These are phyloP conservation scores for Fusarium pseudograminearum DNA, from an alignment of 2,329 filamentous ascomycete genomes.

Conservation along the genomic window DNA sequence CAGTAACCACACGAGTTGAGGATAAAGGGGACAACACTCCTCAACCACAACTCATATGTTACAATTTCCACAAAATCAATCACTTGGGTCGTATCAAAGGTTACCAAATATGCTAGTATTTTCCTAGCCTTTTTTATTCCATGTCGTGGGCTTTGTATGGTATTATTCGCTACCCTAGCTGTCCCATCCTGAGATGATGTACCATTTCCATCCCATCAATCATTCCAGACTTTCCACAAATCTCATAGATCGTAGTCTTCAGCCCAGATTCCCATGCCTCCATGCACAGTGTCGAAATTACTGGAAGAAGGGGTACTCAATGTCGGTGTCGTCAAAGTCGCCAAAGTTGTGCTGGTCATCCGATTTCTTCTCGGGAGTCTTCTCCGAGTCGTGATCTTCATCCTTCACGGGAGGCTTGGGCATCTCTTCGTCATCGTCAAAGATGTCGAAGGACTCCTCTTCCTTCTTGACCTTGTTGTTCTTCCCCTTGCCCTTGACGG, in stretches of 20 bases:
- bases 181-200: slow-evolving; percentile 17
- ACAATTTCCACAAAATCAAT: no score
- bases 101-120: not conserved
- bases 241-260: not conserved
- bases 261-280: no score
- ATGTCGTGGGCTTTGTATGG: slow-evolving; percentile 10
- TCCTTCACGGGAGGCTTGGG: slow-evolving; percentile 27
- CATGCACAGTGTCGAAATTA: not conserved
- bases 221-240: slow-evolving; percentile 3
- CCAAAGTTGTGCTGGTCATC: not conserved
- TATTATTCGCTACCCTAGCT: slow-evolving; percentile 11
- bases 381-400: slow-evolving; percentile 39
- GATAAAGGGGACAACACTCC: slow-evolving; percentile 1
- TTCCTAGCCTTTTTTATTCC: slow-evolving; percentile 1
- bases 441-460: slow-evolving; percentile 14
- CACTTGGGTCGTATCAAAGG: not conserved
- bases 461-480: slow-evolving; percentile 45
- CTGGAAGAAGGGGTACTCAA: slow-evolving; percentile 27
- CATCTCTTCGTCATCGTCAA: slow-evolving; percentile 34
- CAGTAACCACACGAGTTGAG: not conserved
- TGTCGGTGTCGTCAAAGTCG: not conserved
- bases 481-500: slow-evolving; percentile 35
- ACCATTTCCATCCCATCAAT: slow-evolving; percentile 2
- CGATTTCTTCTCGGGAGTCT: slow-evolving; percentile 24
- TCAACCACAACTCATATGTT: not conserved